Conservation (phyloP, 345 rosid genomes). For the Barbarea vulgaris region DNA sequence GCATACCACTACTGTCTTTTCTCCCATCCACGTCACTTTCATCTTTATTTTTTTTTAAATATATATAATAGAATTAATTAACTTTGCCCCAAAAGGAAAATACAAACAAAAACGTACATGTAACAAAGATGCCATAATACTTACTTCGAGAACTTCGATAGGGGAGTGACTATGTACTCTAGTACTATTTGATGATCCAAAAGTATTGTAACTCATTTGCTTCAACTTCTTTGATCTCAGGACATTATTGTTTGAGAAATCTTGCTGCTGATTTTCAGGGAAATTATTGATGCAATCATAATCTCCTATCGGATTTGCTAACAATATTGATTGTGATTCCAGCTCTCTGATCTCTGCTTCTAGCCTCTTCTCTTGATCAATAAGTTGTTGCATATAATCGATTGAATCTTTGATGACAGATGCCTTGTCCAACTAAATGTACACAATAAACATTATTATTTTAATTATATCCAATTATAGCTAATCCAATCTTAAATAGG, state of each 20-base stretch:
- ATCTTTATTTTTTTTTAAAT: constrained; percentile 45
- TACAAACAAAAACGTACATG: background rate
- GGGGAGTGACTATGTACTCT: constrained; percentile 43
- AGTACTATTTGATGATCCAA: constrained; percentile 6
- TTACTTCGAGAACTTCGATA: constrained; percentile 64
- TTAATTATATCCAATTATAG: background rate
- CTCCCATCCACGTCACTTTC: constrained; percentile 72
- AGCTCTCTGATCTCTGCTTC: constrained; percentile 69
- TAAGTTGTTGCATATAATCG: constrained; percentile 76
- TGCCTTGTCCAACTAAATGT: constrained; percentile 86
- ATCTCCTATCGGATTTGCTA: constrained; percentile 34
- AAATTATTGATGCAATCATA: constrained; percentile 45
- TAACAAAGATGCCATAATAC: background rate
- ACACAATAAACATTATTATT: background rate
- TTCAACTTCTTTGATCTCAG: constrained; percentile 70
- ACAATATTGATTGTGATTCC: constrained; percentile 40
- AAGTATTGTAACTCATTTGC: constrained; percentile 38
- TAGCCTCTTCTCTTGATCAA: constrained; percentile 69
- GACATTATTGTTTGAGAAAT: constrained; percentile 8
- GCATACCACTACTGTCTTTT: constrained; percentile 69
- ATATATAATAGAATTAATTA: background rate
- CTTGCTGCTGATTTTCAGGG: constrained; percentile 29
- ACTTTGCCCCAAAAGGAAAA: background rate
- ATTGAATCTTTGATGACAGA: constrained; percentile 91
- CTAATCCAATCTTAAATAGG: background rate